Evolutionary conservation across 139 green algal species (phyloP).

Genomic region (Closterium sp.): DNA sequence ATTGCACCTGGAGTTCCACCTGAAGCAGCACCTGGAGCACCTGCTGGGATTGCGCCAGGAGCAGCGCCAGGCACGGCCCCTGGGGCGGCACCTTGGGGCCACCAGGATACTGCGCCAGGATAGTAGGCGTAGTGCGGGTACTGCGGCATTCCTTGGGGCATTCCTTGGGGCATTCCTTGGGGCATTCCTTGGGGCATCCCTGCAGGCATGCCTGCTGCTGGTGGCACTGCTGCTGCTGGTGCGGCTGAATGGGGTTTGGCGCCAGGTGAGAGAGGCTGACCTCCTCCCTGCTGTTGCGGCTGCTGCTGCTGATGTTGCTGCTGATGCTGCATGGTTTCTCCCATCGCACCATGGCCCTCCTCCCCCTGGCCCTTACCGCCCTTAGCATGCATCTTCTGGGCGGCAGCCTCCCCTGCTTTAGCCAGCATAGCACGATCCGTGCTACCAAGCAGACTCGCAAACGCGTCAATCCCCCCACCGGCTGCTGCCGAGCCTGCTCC

Average conservation of each 20-base stretch:
- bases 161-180: not conserved
- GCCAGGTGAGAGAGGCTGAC: not conserved
- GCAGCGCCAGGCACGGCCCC: not conserved
- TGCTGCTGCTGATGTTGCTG: not conserved
- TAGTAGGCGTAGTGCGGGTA: not conserved
- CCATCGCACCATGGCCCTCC: not conserved
- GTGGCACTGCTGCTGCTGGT: no score
- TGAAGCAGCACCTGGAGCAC: not conserved
- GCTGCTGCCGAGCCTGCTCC: not conserved
- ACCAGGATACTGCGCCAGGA: not conserved
- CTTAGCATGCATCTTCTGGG: not conserved
- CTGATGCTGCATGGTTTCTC: not conserved
- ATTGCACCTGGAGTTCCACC: not conserved
- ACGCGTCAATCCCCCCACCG: not conserved
- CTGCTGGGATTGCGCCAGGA: not conserved
- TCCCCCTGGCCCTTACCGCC: not conserved
- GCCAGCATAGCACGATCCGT: not conserved
- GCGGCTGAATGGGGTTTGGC: not conserved
- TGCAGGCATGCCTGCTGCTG: no score
- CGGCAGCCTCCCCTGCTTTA: not conserved
- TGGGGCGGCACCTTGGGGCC: not conserved
- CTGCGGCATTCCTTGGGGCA: not conserved
- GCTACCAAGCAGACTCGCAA: not conserved
- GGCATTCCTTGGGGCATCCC: no score
- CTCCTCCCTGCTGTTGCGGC: not conserved